Evolutionary conservation across 2,329 filamentous ascomycete genomes (phyloP), one percentile per base, ranked within the genome.

Genomic region (Talaromyces funiculosus): DNA sequence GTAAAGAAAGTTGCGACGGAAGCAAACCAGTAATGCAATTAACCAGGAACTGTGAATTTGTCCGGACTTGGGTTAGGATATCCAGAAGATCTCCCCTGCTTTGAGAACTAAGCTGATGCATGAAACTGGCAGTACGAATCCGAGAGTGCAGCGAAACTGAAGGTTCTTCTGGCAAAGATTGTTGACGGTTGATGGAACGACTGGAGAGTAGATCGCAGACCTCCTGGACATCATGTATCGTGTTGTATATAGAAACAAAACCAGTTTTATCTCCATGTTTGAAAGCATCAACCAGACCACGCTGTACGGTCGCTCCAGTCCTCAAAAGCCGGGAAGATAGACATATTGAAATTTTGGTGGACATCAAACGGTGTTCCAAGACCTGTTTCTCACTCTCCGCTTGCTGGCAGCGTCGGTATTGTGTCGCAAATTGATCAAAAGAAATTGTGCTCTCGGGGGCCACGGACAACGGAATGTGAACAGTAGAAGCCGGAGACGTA

Each of bases 31-130:
- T 86, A 65, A 99, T 83, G 65, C 92, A 86, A 64, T 89, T 86
- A 69, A 93, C 90, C 73, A 99, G 75, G 75, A 95, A 97, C 69
- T 92, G 87, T 38, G 91, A 87, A 72, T 96, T 92, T 64, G 89
- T 92, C 67, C 93, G 86, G 64, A 97, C 84, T 74, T 90, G 85
- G 53, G 85, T 87, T 67, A 97, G 78, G 70, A 97, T 93, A 64
- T 86, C 84, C 61, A 97, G 73, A 62, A 97, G 85, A 45, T 87
- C 85, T 63, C 90, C 85, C 70, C 90, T 82, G 60, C 90, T 86
- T 64, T 88, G 86, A 60, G 85, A 80, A 56, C 92, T 90, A 54
- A 97, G 84, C 69, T 92, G 86, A 71, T 89, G 67, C 59, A 77
- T 73, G 63, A 79, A 78, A 62, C 73, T 73, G 59, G 69, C 68